These are phyloP conservation scores for Talinum fruticosum DNA, from an alignment of 148 eudicot species.

Conservation along the genomic window DNA sequence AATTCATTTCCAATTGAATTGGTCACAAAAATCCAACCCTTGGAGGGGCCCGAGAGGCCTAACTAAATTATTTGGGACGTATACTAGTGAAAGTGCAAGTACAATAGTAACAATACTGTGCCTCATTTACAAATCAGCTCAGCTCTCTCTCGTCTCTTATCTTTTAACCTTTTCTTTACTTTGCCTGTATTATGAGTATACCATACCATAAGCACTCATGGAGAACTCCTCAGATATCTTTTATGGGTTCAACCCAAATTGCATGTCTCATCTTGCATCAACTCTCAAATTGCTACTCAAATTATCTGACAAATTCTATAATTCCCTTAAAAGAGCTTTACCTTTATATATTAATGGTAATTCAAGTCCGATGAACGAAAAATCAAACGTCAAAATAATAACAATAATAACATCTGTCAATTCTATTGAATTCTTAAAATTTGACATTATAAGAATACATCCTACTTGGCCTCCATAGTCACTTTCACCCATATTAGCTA, in stretches of 20 bases:
- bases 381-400: too few relatives aligned
- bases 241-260: not conserved
- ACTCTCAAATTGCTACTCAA: too few relatives aligned
- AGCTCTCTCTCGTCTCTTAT: not conserved
- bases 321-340: too few relatives aligned
- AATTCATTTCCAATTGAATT: not conserved
- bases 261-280: too few relatives aligned
- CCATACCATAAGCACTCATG: not conserved
- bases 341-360: too few relatives aligned
- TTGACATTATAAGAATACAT: too few relatives aligned
- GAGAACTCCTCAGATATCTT: not conserved
- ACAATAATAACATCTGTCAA: too few relatives aligned
- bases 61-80: not conserved
- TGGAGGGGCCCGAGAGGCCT: not conserved
- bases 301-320: too few relatives aligned
- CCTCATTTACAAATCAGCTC: not conserved
- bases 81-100: not conserved
- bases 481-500: too few relatives aligned
- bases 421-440: too few relatives aligned
- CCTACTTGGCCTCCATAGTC: too few relatives aligned
- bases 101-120: not conserved
- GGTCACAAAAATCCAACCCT: not conserved
- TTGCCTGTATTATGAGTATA: not conserved
- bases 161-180: not conserved
- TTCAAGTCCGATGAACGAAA: too few relatives aligned